Percentiles rank a stretch among this genome's conserved stretches.
phyloP scores from a whole-genome alignment of 2,329 filamentous ascomycete genomes.

The Sclerotinia subarctica region DNA sequence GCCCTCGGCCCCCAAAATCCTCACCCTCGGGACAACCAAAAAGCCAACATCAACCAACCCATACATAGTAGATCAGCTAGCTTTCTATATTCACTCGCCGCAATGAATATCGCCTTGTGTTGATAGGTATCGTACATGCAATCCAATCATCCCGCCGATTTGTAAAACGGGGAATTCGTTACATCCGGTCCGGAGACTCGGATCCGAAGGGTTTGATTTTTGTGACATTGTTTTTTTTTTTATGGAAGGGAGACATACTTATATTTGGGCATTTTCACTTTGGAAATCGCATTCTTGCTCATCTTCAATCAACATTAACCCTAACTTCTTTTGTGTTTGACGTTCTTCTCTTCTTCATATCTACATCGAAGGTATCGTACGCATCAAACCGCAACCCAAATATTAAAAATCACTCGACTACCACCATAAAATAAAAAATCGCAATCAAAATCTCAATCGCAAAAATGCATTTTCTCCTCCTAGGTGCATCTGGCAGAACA shows the following conservation, averaged over 20 bases:
- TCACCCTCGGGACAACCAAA: not conserved
- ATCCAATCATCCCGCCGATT: not conserved
- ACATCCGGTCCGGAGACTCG: not conserved
- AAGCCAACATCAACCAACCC: not conserved
- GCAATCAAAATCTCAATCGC: not conserved
- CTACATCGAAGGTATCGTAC: not conserved
- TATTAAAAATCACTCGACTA: not conserved
- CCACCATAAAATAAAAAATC: not conserved
- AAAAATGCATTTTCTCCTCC: slow-evolving; percentile 44
- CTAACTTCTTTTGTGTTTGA: not conserved
- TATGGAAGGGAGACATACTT: not conserved
- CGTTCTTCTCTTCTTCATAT: not conserved
- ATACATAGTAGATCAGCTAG: not conserved
- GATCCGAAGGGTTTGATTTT: not conserved
- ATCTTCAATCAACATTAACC: too few species aligned
- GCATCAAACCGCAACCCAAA: not conserved
- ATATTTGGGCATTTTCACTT: slow-evolving; percentile 3
- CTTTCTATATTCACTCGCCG: not conserved
- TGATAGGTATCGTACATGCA: not conserved
- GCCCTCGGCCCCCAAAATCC: not conserved
- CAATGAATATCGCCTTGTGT: not conserved
- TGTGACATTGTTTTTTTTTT: too few species aligned
- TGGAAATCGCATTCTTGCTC: not conserved
- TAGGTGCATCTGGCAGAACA: slow-evolving; percentile 49
- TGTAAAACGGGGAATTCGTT: not conserved